Conservation (phyloP, 2,329 filamentous ascomycete genomes). For the Sporothrix pseudoabietina region DNA sequence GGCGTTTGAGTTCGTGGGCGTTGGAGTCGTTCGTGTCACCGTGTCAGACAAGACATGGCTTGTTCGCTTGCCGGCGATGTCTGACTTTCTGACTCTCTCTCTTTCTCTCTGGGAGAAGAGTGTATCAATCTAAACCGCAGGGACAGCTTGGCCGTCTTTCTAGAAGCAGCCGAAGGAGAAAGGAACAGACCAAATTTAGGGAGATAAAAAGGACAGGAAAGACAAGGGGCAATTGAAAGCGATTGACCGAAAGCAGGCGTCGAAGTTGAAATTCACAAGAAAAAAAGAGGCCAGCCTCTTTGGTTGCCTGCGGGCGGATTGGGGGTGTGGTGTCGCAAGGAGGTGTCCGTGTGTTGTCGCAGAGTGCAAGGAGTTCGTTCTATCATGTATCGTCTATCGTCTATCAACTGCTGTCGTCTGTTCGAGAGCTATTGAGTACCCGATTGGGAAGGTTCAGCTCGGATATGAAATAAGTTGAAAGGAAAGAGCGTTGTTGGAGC, state of each 20-base stretch:
- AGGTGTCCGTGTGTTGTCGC: neutral
- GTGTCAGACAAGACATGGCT: conserved; percentile 15
- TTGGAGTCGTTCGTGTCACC: neutral
- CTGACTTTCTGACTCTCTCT: neutral
- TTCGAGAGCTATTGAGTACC: conserved; percentile 33
- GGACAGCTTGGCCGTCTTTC: neutral
- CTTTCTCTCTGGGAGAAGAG: neutral
- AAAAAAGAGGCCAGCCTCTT: conserved; percentile 23
- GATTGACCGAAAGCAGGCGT: neutral
- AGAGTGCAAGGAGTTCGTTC: neutral
- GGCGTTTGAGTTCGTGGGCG: neutral
- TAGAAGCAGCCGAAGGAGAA: neutral
- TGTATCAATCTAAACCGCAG: neutral
- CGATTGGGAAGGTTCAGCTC: conserved; percentile 28
- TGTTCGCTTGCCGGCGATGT: conserved; percentile 1
- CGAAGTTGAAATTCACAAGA: neutral
- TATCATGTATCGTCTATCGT: neutral
- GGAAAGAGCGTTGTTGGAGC: neutral
- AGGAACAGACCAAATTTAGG: neutral
- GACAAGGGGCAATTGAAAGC: conserved; percentile 4
- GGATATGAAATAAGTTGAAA: neutral
- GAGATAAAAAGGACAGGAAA: neutral
- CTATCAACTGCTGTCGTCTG: neutral
- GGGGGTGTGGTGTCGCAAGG: conserved; percentile 12
- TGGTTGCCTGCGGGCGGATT: neutral